phyloP scores from a whole-genome alignment of 2,329 filamentous ascomycete species.

The Fusarium udum region DNA sequence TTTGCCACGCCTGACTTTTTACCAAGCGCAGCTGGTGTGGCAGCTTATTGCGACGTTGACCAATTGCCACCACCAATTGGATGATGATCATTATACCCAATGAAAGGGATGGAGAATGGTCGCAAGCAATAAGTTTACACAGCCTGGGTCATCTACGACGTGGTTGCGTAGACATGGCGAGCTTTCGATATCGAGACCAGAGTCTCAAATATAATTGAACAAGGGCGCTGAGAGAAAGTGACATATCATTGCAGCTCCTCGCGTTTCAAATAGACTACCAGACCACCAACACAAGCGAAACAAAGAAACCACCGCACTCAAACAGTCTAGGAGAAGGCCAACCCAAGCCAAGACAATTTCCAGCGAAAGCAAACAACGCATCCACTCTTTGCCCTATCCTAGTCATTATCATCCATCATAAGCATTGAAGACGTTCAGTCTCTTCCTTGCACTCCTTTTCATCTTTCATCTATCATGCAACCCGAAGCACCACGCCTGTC shows the following conservation, averaged over 20 bases:
- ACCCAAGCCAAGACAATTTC: not conserved
- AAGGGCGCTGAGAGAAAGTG: not conserved
- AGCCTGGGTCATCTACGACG: slow-evolving; percentile 6
- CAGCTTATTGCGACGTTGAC: not conserved
- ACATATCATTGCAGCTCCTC: not conserved
- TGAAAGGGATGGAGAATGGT: not conserved
- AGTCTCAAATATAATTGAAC: not conserved
- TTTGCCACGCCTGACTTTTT: not conserved
- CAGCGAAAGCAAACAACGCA: not conserved
- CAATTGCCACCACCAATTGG: not conserved
- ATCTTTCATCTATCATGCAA: not conserved
- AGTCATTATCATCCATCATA: not conserved
- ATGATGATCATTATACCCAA: not conserved
- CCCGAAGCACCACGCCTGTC: slow-evolving; percentile 2
- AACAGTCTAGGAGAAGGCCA: slow-evolving; percentile 4
- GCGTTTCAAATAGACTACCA: slow-evolving; percentile 17
- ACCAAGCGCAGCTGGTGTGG: not conserved
- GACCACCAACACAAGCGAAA: not conserved
- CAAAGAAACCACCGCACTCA: not conserved
- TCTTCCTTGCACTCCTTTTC: not conserved
- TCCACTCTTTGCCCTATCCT: not conserved
- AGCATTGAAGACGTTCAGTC: not conserved
- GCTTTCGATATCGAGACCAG: not conserved
- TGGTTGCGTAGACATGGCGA: not conserved
- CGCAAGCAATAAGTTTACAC: not conserved